Conservation (phyloP, 2,329 filamentous ascomycete species). For the Fusarium decemcellulare region DNA sequence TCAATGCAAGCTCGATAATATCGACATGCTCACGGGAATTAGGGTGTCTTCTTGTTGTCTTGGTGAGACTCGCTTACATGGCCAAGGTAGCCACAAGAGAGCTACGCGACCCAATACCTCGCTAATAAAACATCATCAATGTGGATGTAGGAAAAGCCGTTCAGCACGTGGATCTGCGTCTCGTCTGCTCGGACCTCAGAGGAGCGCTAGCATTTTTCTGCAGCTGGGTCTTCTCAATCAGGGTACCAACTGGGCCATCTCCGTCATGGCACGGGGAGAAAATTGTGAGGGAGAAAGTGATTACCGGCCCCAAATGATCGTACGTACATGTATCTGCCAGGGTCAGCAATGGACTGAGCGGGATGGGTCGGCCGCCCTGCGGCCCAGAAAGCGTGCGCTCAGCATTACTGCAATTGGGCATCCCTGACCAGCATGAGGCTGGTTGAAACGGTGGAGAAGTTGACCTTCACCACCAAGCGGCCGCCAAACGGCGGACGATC, state of each 20-base stretch:
- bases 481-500: slow-evolving; percentile 45
- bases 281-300: not conserved
- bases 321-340: slow-evolving; percentile 6
- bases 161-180: slow-evolving; percentile 43
- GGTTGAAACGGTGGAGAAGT: slow-evolving; percentile 32
- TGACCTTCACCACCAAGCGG: slow-evolving; percentile 30
- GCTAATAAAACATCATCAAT: slow-evolving; percentile 14
- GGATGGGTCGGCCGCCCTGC: slow-evolving; percentile 24
- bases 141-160: slow-evolving; percentile 36
- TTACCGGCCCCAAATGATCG: slow-evolving; percentile 7
- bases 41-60: not conserved
- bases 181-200: slow-evolving; percentile 30
- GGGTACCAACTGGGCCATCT: slow-evolving; percentile 21
- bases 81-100: slow-evolving; percentile 8
- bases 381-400: slow-evolving; percentile 11
- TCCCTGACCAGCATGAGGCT: slow-evolving; percentile 30
- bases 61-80: not conserved
- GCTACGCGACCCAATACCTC: slow-evolving; percentile 15
- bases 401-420: slow-evolving; percentile 2
- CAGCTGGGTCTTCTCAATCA: slow-evolving; percentile 18
- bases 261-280: slow-evolving; percentile 30
- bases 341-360: slow-evolving; percentile 2
- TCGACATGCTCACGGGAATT: not conserved
- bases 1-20: not conserved
- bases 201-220: slow-evolving; percentile 23